Base-by-base conservation (phyloP, 768 basidiomycete genomes). In the Suillus cothurnatus region DNA sequence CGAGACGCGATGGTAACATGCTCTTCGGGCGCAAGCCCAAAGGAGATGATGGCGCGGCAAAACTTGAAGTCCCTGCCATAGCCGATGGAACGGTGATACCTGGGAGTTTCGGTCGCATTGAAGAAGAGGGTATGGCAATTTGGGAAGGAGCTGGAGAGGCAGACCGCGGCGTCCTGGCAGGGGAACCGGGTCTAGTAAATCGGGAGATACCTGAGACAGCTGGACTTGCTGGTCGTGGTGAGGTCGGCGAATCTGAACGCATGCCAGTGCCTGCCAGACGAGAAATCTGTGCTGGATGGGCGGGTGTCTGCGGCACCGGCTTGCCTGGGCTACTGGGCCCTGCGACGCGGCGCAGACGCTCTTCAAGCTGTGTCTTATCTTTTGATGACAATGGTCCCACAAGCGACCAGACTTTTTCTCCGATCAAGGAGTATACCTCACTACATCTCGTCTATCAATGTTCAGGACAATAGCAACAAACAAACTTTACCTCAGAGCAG, bases 351-450 rank as follows among this genome's bases (percentile, higher is more conserved):
- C 92, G 89, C 34, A 97, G 79, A 9, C 94, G 86, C 72, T 96
- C 95, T 76, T 97, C 95, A 36, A 97, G 84, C 71, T 95, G 93
- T 11, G 94, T 94, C 72, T 92, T 95, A 72, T 96, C 95, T 75
- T 97, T 97, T 6, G 91, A 81, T 53, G 90, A 85, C 34, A 97
- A 79, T 11, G 82, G 70, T 1, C 93, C 93, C 52, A 95, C 91
- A 12, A 90, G 77, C 14, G 84, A 79, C 93, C 92, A 96, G 15
- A 95, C 86, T 70, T 88, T 91, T 71, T 97, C 95, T 23, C 95
- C 95, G 23, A 92, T 85, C 17, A 94, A 83, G 11, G 85, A 81
- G 73, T 95, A 97, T 4, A 84, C 90, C 74, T 95, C 92, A 64
- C 95, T 95, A 72, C 17, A 68, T 47, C 41, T 61, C 14, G 60